Conservation (phyloP, 805 yeast genomes). For the Starmerella apicola region DNA sequence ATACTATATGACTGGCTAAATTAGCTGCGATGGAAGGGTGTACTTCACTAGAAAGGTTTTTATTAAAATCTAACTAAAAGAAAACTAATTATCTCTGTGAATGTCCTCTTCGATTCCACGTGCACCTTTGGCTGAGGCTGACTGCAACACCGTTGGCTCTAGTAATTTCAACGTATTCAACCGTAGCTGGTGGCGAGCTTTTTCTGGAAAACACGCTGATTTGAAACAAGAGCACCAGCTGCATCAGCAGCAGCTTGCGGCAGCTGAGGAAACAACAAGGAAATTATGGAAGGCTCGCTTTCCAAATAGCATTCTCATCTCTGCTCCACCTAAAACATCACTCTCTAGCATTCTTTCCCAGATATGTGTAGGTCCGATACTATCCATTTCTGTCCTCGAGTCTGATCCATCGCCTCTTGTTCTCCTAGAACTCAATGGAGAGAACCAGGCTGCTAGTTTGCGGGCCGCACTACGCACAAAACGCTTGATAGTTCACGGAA, state of each 20-base stretch:
- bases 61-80: too few species aligned
- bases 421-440: constrained; percentile 4
- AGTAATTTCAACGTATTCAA: background rate
- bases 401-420: background rate
- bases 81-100: too few species aligned
- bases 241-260: too few species aligned
- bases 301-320: background rate
- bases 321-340: background rate
- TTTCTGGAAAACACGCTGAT: background rate
- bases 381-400: constrained; percentile 1
- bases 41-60: too few species aligned
- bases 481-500: constrained; percentile 8
- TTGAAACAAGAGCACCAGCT: background rate
- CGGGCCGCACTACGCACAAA: background rate
- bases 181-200: constrained; percentile 7
- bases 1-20: too few species aligned
- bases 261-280: too few species aligned
- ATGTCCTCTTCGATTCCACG: too few species aligned
- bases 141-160: background rate
- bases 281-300: background rate
- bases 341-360: constrained; percentile 14
- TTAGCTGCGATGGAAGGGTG: too few species aligned
- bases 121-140: background rate
- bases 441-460: constrained; percentile 3
- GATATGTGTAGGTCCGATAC: constrained; percentile 20